Evolutionary conservation across 331 rosid genomes (phyloP).

Genomic region (Quercus lobata): DNA sequence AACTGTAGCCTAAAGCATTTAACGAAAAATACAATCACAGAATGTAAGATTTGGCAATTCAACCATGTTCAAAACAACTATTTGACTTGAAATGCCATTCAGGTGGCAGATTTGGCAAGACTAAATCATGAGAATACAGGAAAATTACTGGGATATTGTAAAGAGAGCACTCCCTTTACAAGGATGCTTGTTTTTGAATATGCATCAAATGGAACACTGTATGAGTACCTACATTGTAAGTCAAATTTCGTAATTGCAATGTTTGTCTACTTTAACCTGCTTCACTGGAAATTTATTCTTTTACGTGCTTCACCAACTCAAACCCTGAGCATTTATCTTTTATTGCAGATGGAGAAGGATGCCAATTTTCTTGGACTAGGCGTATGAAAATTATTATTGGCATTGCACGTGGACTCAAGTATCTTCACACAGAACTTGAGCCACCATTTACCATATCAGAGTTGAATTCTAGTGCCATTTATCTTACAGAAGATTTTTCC

Average conservation of each 20-base stretch:
- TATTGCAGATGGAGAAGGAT: conserved; percentile 72
- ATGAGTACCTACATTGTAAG: conserved; percentile 91
- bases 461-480: conserved; percentile 87
- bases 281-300: not conserved
- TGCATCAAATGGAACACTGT: conserved; percentile 92
- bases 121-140: conserved; percentile 77
- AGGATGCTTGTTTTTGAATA: conserved; percentile 97
- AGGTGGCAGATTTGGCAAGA: conserved; percentile 92
- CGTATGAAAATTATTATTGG: conserved; percentile 86
- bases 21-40: conserved; percentile 12
- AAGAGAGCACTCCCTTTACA: conserved; percentile 78
- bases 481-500: conserved; percentile 91
- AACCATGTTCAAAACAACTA: conserved; percentile 6
- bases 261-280: not conserved
- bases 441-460: conserved; percentile 94
- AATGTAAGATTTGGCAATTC: conserved; percentile 8
- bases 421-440: conserved; percentile 84
- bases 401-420: conserved; percentile 84
- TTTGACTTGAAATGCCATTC: conserved; percentile 18
- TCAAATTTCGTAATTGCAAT: conserved; percentile 15
- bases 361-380: conserved; percentile 85
- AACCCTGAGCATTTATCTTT: conserved; percentile 24
- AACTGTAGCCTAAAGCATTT: not conserved
- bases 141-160: conserved; percentile 86
- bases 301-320: not conserved